phyloP scores from a whole-genome alignment of 805 yeast species.

The Huiozyma naganishii region DNA sequence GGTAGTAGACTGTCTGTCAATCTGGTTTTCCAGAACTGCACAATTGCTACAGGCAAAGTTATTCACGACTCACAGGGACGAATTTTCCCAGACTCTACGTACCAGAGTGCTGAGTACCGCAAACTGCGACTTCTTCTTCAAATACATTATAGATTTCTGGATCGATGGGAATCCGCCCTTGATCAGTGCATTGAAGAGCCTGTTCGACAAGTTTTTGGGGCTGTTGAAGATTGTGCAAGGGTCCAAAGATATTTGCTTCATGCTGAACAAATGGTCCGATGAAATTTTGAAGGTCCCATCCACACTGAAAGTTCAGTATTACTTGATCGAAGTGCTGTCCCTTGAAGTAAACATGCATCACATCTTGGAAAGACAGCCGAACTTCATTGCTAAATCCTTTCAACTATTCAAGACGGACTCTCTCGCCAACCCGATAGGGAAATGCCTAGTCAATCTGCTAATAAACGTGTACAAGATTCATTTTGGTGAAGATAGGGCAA shows the following conservation, averaged over 20 bases:
- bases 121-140: conserved; percentile 30
- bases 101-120: conserved; percentile 9
- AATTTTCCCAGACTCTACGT: too few species aligned
- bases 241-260: conserved; percentile 8
- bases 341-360: conserved; percentile 35
- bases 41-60: conserved; percentile 26
- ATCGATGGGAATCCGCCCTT: conserved; percentile 61
- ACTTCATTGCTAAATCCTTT: conserved; percentile 39
- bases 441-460: conserved; percentile 36
- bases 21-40: conserved; percentile 50
- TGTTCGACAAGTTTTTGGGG: conserved; percentile 43
- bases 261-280: conserved; percentile 37
- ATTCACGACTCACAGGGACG: background rate
- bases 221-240: conserved; percentile 27
- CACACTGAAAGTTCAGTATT: conserved; percentile 50
- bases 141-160: conserved; percentile 57
- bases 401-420: conserved; percentile 42
- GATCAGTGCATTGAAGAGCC: conserved; percentile 54
- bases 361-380: conserved; percentile 35
- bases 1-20: conserved; percentile 49
- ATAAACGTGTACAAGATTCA: conserved; percentile 28
- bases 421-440: conserved; percentile 58
- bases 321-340: conserved; percentile 46
- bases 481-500: conserved; percentile 8
- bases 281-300: conserved; percentile 34